Evolutionary conservation across 73 alveolate genomes (phyloP), one percentile per base, ranked within the genome.

Genomic region (Paramecium sonneborni): DNA sequence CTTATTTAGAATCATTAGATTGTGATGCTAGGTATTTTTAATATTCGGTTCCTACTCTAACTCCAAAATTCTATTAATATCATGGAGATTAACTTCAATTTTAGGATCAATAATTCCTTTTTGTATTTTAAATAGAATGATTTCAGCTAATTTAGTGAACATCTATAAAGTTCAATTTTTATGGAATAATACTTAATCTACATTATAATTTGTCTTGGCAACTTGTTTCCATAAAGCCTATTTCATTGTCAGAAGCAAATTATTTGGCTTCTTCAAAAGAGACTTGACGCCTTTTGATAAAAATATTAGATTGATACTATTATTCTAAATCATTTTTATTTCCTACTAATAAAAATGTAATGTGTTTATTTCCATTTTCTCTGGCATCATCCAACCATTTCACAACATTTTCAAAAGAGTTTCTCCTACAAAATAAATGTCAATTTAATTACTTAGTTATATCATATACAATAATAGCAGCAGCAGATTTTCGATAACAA

Each of bases 351-450:
- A 97, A 93, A 57, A 97, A 93, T 20, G 95, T 95, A 92, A 95
- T 93, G 86, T 96, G 96, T 6, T 98, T 97, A 87, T 96, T 97
- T 7, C 98, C 97, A 86, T 96, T 93, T 67, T 95, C 92, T 69
- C 97, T 93, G 20, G 96, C 98, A 93, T 97, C 99, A 52, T 97
- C 97, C 1, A 96, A 93, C 99, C 99, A 97, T 39, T 95, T 86
- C 39, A 94, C 93, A 46, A 97, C 89, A 91, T 97, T 98, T 46
- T 92, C 94, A 88, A 95, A 97, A 48, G 98, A 94, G 57, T 96
- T 98, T 93, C 97, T 87, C 52, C 97, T 92, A 67, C 7, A 35
- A 20, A 41, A 34, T 88, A 23, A 3, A 39, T 52, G 6, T 39
- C 8, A 37, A 20, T 57, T n/a, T 14, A 41, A 68, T 44, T 92